Base-by-base conservation (phyloP, 2,329 filamentous ascomycete species). In the Paecilomyces sp. region DNA sequence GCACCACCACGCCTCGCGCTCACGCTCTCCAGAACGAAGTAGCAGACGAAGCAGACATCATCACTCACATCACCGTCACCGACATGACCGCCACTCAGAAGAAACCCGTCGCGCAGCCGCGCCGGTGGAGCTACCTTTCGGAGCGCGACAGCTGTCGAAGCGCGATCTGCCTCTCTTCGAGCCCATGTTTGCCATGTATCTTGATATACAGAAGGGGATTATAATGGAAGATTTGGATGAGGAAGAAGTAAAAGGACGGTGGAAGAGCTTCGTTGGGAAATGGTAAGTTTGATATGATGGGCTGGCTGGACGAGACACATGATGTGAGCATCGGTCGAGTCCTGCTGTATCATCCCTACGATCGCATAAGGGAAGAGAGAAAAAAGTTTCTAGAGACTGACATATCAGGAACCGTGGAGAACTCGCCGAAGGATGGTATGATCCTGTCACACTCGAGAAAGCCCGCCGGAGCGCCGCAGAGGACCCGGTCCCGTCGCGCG, bases 341-440 rank as follows among this genome's bases (percentile, higher is more conserved):
- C 6, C 25, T 15, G 15, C 22, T 13, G 22, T 53, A 12, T 22
- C 3, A 30, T 53, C 22, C 9, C 11, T 22, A 25, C 12, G 25
- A 36, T 31, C n/a, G 18, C 9, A 24, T 54, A 25, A 31, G 33
- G 30, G 22, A 11, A 11, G 11, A 22, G 33, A 50, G 34, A 18
- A 28, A 31, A 47, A 36, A 47, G 52, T 9, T 57, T 55, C 34
- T 22, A 50, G 54, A 67, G 64, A 65, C 80, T 86, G 73, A 85
- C 78, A 73, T 74, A 66, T 66, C 66, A 89, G 86, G 86, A 99
- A 99, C 78, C 85, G 86, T 67, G 88, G 87, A 70, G 90, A 93
- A 76, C 80, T 97, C 63, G 88, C 90, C 3, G 88, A 93, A 74
- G 91, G 91, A 54, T 99, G 93, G 93, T 99, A 97, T 75, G 91